Base-by-base conservation (phyloP, 768 basidiomycete species). In the Phallus indusiatus region DNA sequence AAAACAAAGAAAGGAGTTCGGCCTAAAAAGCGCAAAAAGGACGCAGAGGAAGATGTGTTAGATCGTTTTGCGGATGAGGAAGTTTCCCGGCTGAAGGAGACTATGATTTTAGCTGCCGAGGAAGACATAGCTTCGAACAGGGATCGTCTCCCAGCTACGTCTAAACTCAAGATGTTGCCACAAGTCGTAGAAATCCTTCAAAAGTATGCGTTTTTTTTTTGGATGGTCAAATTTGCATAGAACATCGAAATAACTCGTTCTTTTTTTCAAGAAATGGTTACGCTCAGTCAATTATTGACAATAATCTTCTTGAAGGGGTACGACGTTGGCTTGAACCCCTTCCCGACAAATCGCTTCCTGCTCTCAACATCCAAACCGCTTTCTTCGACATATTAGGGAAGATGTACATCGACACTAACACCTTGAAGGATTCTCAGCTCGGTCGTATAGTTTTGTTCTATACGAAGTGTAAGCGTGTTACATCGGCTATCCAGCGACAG, bases 401-500 rank as follows among this genome's bases (percentile, higher is more conserved):
- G 76, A 91, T 98, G 86, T 89, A 88, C 66, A 94, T 97, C 67
- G 95, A 97, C 72, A 84, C 85, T 34, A 72, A 83, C 18, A 90
- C 90, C 5, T 85, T 99, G 65, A 95, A 94, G 69, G 91, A 95
- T 69, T 90, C 90, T 1, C 84, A 85, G 0, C 78, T 99, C 4
- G 96, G 96, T 16, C 86, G 86, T 60, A 80, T 98, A 64, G 77
- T 98, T 42, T 75, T 95, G 28, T 98, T 98, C 74, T 99, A 99
- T 77, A 95, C 94, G 21, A 94, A 94, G 68, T 90, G 88, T 78
- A 91, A 88, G 70, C 87, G 92, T 49, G 92, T 93, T 51, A 86
- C 86, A 4, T 79, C 88, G 0, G 84, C 87, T 55, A 86, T 99
- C 57, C 72, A 76, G n/a, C 84, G 90, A 55, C 81, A 83, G 47